phyloP scores from a whole-genome alignment of 164 flowering plant species.

The Echeveria elegans region DNA sequence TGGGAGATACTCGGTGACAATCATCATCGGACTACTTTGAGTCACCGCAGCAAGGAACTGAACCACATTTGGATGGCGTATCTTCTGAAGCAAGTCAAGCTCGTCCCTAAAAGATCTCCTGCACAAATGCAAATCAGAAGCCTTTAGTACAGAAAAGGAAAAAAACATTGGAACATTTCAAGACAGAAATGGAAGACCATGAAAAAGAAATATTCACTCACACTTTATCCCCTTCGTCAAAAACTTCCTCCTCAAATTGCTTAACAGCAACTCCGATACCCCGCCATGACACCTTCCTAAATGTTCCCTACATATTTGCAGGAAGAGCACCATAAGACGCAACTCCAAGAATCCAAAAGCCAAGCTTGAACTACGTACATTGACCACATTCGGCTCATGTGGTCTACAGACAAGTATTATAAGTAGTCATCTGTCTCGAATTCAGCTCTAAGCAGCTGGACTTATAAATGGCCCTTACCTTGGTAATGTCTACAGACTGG shows the following conservation, averaged over 20 bases:
- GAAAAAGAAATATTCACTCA: slow-evolving; percentile 33
- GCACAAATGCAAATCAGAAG: slow-evolving; percentile 12
- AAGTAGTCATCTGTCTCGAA: not conserved
- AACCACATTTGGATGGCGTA: slow-evolving; percentile 96
- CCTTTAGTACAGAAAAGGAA: not conserved
- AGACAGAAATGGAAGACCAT: not conserved
- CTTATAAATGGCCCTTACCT: slow-evolving; percentile 36
- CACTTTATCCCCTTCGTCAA: slow-evolving; percentile 81
- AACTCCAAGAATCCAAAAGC: not conserved
- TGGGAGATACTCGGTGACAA: slow-evolving; percentile 90
- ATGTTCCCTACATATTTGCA: slow-evolving; percentile 62
- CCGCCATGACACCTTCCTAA: slow-evolving; percentile 66
- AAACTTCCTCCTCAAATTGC: slow-evolving; percentile 58
- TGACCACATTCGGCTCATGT: not conserved
- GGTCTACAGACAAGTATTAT: not conserved
- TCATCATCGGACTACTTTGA: slow-evolving; percentile 98
- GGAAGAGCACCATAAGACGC: not conserved
- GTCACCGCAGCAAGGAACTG: slow-evolving; percentile 99
- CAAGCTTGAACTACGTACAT: not conserved
- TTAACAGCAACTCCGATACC: slow-evolving; percentile 97
- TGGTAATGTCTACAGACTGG: slow-evolving; percentile 57
- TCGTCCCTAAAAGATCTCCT: slow-evolving; percentile 87
- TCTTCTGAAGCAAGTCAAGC: slow-evolving; percentile 81
- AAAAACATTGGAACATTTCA: not conserved
- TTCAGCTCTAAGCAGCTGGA: not conserved